phyloP scores from a whole-genome alignment of 2,329 filamentous ascomycete species.

The Colletotrichum musicola region DNA sequence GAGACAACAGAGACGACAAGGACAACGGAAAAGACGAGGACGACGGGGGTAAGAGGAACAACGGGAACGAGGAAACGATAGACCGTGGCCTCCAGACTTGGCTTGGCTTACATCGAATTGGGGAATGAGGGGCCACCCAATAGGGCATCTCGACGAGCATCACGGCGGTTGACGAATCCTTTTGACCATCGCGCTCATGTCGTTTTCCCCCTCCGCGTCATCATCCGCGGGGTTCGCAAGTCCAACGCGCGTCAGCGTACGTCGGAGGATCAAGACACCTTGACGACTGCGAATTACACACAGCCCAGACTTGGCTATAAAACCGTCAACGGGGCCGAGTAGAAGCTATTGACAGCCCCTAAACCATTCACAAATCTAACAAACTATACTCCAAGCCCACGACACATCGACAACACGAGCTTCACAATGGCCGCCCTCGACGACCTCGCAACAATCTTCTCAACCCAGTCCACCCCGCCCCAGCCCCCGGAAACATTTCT shows the following conservation, averaged over 20 bases:
- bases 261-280: background rate
- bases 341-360: too few relatives aligned
- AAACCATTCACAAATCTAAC: too few relatives aligned
- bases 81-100: too few relatives aligned
- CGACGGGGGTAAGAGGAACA: too few relatives aligned
- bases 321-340: too few relatives aligned
- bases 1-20: too few relatives aligned
- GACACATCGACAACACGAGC: background rate
- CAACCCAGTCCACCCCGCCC: background rate
- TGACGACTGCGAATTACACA: too few relatives aligned
- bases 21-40: too few relatives aligned
- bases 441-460: conserved; percentile 9
- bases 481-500: background rate
- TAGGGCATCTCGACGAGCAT: background rate
- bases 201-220: background rate
- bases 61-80: too few relatives aligned
- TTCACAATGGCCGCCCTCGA: conserved; percentile 19
- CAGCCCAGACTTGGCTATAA: too few relatives aligned
- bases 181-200: background rate
- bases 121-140: too few relatives aligned
- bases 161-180: background rate
- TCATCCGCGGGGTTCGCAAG: background rate
- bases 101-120: too few relatives aligned
- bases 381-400: background rate
- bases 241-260: background rate